Evolutionary conservation across 2,329 filamentous ascomycete species (phyloP), one percentile per base, ranked within the genome.

Genomic region (Colletotrichum kahawae): DNA sequence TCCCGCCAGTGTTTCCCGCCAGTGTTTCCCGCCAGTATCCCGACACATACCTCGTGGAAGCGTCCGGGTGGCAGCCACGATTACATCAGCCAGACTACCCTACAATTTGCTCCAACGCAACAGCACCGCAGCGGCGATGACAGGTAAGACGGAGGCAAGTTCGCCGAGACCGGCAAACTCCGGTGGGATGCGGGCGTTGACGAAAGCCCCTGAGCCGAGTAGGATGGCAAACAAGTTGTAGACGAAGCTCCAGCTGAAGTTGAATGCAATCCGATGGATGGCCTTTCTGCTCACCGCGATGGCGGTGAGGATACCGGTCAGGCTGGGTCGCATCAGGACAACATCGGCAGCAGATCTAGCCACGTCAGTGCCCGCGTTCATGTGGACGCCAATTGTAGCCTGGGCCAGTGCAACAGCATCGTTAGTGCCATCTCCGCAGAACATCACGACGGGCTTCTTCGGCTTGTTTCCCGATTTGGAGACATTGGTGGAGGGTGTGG

Each of bases 341-440:
- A 93, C 91, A 78, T 95, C 93, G 0, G 94, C 92, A 0, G 93
- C 92, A 3, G 87, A 88, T 69, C 90, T 86, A 0, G 94, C 92
- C 2, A 95, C 87, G 71, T 95, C 93, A 2, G 88, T 91, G 6
- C 87, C 87, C 57, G 84, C 82, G 74, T 89, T 90, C 81, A 96
- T 90, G 77, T 95, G 93, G 0, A 95, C 86, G 33, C 95, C 95
- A 33, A 96, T 89, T 7, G 89, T 90, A 2, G 95, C 93, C 80
- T 92, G 90, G 1, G 93, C 91, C 4, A 96, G 87, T 0, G 94
- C 94, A 4, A 91, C 87, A 0, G 94, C 93, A 79, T 96, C 94
- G 81, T 96, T 96, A 16, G 93, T 95, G 2, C 95, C 95, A 78
- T 96, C 94, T 38, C 94, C 94, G 66, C 90, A 89, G 82, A 96